A percentile compares a stretch with the other conserved stretches of the same genome.
Evolutionary conservation across 257 asterid species (phyloP).

Genomic region (Nicotiana sylvestris): DNA sequence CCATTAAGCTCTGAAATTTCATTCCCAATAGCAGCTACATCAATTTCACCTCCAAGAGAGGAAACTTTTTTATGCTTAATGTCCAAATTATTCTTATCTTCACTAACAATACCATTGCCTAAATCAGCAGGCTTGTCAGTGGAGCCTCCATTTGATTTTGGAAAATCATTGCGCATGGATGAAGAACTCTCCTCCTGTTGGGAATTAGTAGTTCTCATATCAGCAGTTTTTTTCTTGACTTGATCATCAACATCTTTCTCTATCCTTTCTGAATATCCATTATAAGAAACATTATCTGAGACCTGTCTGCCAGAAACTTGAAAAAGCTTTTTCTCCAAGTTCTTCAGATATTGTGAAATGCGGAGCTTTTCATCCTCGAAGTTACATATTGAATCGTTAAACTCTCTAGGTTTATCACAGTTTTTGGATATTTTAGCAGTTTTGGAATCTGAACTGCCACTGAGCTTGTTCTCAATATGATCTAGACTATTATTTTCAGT

Average conservation of each 20-base stretch:
- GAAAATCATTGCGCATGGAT: constrained; percentile 12
- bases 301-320: constrained; percentile 26
- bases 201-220: constrained; percentile 12
- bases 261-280: constrained; percentile 20
- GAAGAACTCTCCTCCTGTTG: constrained; percentile 21
- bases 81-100: constrained; percentile 3
- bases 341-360: constrained; percentile 17
- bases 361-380: constrained; percentile 45
- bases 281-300: constrained; percentile 21
- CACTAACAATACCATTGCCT: constrained; percentile 14
- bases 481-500: constrained; percentile 10
- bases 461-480: constrained; percentile 12
- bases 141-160: constrained; percentile 18
- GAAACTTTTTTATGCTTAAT: too few species aligned
- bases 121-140: constrained; percentile 17
- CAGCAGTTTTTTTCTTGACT: constrained; percentile 7
- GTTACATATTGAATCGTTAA: constrained; percentile 22
- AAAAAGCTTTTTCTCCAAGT: constrained; percentile 27
- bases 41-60: constrained; percentile 12
- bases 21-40: constrained; percentile 23
- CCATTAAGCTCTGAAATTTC: constrained; percentile 35
- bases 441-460: constrained; percentile 21
- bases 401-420: constrained; percentile 18
- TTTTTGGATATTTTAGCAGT: constrained; percentile 13
- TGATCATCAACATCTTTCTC: constrained; percentile 14